Evolutionary conservation across 208 protist species (phyloP), one percentile per base, ranked within the genome.

Genomic region (Leishmania braziliensis): DNA sequence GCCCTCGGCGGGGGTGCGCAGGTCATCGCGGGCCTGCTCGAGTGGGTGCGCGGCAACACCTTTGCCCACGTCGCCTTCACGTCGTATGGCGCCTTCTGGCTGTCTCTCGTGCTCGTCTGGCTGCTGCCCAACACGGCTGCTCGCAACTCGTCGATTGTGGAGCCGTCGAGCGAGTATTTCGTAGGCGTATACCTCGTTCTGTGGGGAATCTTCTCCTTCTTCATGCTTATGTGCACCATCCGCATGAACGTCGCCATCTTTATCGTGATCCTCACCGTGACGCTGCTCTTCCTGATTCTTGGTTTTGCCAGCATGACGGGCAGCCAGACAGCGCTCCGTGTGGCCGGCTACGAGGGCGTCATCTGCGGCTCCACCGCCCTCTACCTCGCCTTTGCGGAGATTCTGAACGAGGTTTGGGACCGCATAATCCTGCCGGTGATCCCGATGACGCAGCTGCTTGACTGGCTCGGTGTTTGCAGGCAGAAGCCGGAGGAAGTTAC

Each of bases 31-130:
- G 91, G 91, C 4, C n/a, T 95, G 50, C 83, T 95, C 63, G 87
- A 89, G 77, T 93, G 83, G 81, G 56, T 81, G 53, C 75, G 85
- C 5, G 84, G 84, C 50, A 91, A 93, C 82, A 90, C 84, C 39
- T 93, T 95, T 73, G 90, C 84, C 9, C 86, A 66, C 60, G 81
- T 91, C 10, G 81, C 87, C 33, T 92, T 89, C 66, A 58, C 74
- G 5, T 79, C 77, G 33, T 95, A 91, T 79, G 89, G 89, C 9
- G 29, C 85, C 65, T 95, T 95, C 84, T 95, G 87, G 88, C 78
- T 92, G 3, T 82, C 85, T 18, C 78, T 88, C n/a, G 84, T 86
- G 63, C 84, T 77, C 54, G 58, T 87, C 14, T 92, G 86, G 86
- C 82, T 91, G 79, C 80, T 92, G 75, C 84, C 84, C 0, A 88